Base-by-base conservation (phyloP, 176 grass and related monocot genomes). In the Oryza officinalis region DNA sequence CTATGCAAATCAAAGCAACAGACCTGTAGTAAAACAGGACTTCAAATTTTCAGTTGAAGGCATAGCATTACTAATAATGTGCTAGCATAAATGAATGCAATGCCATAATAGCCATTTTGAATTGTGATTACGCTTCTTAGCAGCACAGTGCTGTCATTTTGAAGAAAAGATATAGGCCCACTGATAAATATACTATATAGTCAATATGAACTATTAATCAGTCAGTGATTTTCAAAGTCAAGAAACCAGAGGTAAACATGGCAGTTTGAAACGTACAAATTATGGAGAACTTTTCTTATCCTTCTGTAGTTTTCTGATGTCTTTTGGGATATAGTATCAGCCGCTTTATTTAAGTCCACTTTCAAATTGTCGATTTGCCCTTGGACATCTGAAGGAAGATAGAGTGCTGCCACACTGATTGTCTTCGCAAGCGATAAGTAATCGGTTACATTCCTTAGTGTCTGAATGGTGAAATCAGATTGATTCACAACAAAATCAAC, bases 401-500 rank as follows among this genome's bases (percentile, higher is more conserved):
- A 89, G 49, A 98, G 83, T 65, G 91, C 89, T 67, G 83, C 91
- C 63, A 98, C 93, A 87, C 75, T 98, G 32, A 98, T 89, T 20
- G 87, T 92, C 80, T 88, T 80, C 12, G 96, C 96, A 88, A 88
- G 78, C 13, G 91, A 90, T 41, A 98, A 83, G 85, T 95, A 98
- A 80, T 98, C 93, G 0, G 96, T 98, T 67, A 98, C 93, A 68
- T 98, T 95, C 75, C 83, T 92, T 61, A 95, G 82, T n/a, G 87
- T 90, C 52, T 98, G 93, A 46, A 90, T 92, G 7, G 93, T 95
- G 76, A 98, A 98, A 90, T 95, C 93, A 85, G 96, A 98, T 86
- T 95, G 96, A 80, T 94, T 98, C 27, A 94, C 89, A 71, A 98
- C 93, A 86, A 93, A 98, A 90, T 87, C 85, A 49, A 98, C 74